phyloP scores from a whole-genome alignment of 495 filamentous ascomycete genomes.

The Aspergillus baeticus region DNA sequence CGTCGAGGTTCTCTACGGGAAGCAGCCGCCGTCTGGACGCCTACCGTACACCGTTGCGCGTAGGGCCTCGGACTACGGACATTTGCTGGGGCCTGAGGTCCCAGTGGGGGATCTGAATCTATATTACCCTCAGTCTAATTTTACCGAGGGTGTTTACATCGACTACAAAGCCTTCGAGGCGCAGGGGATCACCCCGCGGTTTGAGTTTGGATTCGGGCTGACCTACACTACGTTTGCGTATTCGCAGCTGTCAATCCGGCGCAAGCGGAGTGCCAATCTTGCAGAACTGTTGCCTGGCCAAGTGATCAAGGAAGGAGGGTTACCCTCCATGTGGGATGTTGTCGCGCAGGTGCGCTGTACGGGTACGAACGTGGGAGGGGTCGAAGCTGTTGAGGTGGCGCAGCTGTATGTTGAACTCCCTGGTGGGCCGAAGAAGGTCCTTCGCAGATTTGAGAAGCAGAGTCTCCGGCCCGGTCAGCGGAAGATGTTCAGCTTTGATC shows the following conservation, averaged over 20 bases:
- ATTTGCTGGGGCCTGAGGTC: constrained; percentile 55
- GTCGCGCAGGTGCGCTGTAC: constrained; percentile 48
- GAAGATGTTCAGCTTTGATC: constrained; percentile 46
- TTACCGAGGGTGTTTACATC: constrained; percentile 61
- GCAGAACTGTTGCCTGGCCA: constrained; percentile 9
- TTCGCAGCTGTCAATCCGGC: constrained; percentile 18
- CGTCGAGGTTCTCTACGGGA: constrained; percentile 73
- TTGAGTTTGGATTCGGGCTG: constrained; percentile 67
- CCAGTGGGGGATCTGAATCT: constrained; percentile 38
- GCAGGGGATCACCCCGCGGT: constrained; percentile 54
- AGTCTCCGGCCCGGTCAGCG: constrained; percentile 39
- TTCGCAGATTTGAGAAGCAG: constrained; percentile 68
- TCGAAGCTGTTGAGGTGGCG: constrained; percentile 54
- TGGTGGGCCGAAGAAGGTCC: constrained; percentile 50
- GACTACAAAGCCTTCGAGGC: constrained; percentile 68
- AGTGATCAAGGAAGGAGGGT: constrained; percentile 54
- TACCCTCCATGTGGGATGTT: constrained; percentile 56
- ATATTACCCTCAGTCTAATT: constrained; percentile 62
- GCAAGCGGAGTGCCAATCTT: neutral
- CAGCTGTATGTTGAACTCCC: constrained; percentile 55
- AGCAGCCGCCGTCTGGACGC: constrained; percentile 65
- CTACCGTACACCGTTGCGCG: constrained; percentile 81
- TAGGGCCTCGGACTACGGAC: constrained; percentile 62
- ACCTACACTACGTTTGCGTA: constrained; percentile 67
- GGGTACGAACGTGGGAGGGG: constrained; percentile 52